Base-by-base conservation (phyloP, 192 early-diverging fungal genomes). In the Entomortierella lignicola region DNA sequence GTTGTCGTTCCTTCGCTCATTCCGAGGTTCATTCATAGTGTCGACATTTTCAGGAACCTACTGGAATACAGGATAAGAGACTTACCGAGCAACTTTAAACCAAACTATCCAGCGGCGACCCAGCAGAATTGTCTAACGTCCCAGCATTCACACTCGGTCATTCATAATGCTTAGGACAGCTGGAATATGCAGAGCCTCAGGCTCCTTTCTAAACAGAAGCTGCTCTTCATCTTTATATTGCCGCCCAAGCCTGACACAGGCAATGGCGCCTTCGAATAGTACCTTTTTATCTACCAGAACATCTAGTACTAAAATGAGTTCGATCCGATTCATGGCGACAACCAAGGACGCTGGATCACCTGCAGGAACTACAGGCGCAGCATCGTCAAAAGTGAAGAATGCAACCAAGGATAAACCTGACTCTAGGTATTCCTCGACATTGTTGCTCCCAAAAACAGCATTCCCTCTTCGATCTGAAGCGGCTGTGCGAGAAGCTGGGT, bases 381-480 rank as follows among this genome's bases (percentile, higher is more conserved):
- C 68, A 2, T 20, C 44, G 2, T 2, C 2, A 61, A 26, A 20
- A 30, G 20, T 59, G 4, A 80, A 71, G 48, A 66, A 62, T 15
- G 47, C 32, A 13, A 30, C 23, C 0, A 67, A 71, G 56, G 63
- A 54, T 11, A 70, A 63, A 29, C 66, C 74, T n/a, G 66, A 83
- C 25, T 84, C 83, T 41, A 69, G 73, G 23, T 91, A 86, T 39
- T 64, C 72, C 20, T 63, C 89, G 15, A 94, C 92, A 0, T 69
- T 94, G 12, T 81, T 87, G 57, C 82, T 94, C 31, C 93, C 92
- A n/a, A 90, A 90, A 52, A 93, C 93, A 0, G 73, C 62, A 0
- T 94, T 92, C 60, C 89, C 91, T 21, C 80, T 92, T 27, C 86
- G 90, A 20, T 88, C 90, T 8, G 85, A 93, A 55, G 86, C 89